Percentiles rank a stretch among this genome's conserved stretches.
Conservation (phyloP, 78 protist species). For the Dictyostelium intermedium region DNA sequence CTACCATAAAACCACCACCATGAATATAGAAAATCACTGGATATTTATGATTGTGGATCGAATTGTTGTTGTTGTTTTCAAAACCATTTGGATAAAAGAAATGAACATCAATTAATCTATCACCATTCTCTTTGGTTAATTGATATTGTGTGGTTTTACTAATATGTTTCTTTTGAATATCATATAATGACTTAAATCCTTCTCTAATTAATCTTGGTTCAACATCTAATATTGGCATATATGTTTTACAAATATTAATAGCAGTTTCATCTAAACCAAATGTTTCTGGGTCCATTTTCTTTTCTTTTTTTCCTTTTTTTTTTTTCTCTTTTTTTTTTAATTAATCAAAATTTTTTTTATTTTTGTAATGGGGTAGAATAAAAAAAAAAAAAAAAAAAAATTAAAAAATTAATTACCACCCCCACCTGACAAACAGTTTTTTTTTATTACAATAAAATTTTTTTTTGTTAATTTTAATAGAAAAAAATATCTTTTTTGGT, state of each 20-base stretch:
- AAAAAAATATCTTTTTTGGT: too few species aligned
- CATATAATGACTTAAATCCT: background rate
- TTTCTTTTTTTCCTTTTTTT: too few species aligned
- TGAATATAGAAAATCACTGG: background rate
- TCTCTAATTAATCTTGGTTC: background rate
- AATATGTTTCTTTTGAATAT: slow-evolving; percentile 8
- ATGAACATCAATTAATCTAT: background rate
- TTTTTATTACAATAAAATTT: too few species aligned
- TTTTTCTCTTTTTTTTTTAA: too few species aligned
- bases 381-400: too few species aligned
- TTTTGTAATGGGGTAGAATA: too few species aligned
- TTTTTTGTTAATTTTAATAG: too few species aligned
- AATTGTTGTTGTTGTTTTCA: background rate
- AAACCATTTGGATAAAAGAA: background rate
- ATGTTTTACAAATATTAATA: background rate
- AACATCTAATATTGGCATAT: background rate
- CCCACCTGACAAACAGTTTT: too few species aligned
- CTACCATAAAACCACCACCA: background rate
- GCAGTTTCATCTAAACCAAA: background rate
- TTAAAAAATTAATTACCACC: too few species aligned
- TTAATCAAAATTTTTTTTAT: too few species aligned
- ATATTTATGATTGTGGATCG: background rate
- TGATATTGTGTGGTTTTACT: background rate
- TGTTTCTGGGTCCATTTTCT: background rate
- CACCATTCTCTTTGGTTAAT: background rate